These are phyloP conservation scores for Eutypella sp. DNA, from an alignment of 2,329 filamentous ascomycete species.

Conservation along the genomic window DNA sequence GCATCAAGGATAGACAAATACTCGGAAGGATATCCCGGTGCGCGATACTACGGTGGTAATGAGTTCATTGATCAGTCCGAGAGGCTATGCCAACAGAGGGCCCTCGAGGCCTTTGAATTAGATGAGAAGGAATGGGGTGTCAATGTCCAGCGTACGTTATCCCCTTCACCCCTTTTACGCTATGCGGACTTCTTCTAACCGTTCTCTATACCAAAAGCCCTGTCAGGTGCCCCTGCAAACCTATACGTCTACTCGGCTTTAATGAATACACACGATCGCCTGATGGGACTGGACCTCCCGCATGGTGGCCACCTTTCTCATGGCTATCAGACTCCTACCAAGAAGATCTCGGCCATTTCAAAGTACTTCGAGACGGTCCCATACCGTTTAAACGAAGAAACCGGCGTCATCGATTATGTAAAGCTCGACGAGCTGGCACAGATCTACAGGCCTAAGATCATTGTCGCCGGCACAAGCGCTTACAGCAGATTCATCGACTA, in stretches of 20 bases:
- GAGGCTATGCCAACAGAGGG: conserved; percentile 82
- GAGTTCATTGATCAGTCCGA: conserved; percentile 93
- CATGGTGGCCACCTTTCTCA: conserved; percentile 95
- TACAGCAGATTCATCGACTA: conserved; percentile 98
- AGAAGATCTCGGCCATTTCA: conserved; percentile 95
- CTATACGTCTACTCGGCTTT: conserved; percentile 94
- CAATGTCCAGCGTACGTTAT: conserved; percentile 75
- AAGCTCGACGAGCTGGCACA: conserved; percentile 81
- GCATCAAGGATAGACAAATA: conserved; percentile 72
- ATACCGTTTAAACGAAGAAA: conserved; percentile 85
- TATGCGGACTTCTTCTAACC: conserved; percentile 2
- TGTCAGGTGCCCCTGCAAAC: conserved; percentile 72
- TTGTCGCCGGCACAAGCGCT: conserved; percentile 90
- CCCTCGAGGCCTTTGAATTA: conserved; percentile 80
- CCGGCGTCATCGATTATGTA: conserved; percentile 92
- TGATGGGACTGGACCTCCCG: conserved; percentile 95
- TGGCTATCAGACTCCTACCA: conserved; percentile 91
- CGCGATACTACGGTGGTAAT: conserved; percentile 94
- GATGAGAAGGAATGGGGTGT: conserved; percentile 89
- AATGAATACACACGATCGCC: conserved; percentile 84
- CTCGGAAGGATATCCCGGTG: conserved; percentile 95
- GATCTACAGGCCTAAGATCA: conserved; percentile 90
- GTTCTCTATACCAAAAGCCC: no score
- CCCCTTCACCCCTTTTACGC: not conserved
- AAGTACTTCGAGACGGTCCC: conserved; percentile 99